Evolutionary conservation across 2,329 filamentous ascomycete genomes (phyloP).

Genomic region (Clonostachys byssicola): DNA sequence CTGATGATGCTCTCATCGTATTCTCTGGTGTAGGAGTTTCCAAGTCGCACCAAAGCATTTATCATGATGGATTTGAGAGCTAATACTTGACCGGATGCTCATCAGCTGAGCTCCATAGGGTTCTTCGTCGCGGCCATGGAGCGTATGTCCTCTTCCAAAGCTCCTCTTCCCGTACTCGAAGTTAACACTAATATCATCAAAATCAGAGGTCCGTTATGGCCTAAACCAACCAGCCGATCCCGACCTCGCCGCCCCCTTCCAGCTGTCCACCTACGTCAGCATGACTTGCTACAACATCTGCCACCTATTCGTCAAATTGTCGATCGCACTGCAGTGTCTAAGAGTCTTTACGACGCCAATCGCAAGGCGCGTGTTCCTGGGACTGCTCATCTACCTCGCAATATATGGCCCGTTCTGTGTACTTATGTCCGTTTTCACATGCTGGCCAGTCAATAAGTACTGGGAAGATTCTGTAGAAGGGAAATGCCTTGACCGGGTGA

Average conservation of each 20-base stretch:
- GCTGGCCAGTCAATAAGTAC: conserved; percentile 16
- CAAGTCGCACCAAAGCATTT: neutral
- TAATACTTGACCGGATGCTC: too few species aligned
- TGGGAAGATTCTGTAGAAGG: conserved; percentile 15
- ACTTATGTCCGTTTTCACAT: conserved; percentile 14
- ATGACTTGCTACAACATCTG: conserved; percentile 15
- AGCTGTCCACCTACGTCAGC: conserved; percentile 12
- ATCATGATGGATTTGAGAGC: neutral
- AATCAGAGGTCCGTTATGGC: conserved; percentile 14
- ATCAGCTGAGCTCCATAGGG: conserved; percentile 9
- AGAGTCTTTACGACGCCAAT: conserved; percentile 14
- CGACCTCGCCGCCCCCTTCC: conserved; percentile 8
- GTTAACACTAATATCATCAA: too few species aligned
- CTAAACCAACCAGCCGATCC: conserved; percentile 9
- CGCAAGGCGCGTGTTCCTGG: conserved; percentile 12
- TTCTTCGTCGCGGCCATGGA: conserved; percentile 9
- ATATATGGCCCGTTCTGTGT: conserved; percentile 13
- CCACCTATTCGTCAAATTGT: conserved; percentile 17
- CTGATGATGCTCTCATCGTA: conserved; percentile 5
- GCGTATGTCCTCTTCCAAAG: conserved; percentile 5
- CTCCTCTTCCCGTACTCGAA: neutral
- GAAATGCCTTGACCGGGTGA: conserved; percentile 13
- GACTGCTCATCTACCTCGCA: conserved; percentile 12
- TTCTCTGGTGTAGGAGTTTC: conserved; percentile 6
- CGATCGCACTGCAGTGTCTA: conserved; percentile 17